Evolutionary conservation across 2,329 filamentous ascomycete species (phyloP).

Genomic region (Leptographium radiaticola): DNA sequence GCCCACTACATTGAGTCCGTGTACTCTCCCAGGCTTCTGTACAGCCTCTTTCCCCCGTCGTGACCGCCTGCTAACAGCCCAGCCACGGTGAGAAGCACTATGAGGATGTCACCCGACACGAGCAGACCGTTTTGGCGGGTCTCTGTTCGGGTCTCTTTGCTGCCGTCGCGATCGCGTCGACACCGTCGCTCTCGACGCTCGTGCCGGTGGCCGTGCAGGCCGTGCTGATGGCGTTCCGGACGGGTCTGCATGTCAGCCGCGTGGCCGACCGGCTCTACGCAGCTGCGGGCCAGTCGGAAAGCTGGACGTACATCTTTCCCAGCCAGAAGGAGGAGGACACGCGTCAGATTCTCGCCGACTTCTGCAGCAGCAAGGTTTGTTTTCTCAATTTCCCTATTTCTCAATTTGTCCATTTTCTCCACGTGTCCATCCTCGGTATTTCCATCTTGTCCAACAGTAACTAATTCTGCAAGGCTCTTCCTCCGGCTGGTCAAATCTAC

Average conservation of each 20-base stretch:
- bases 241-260: slow-evolving; percentile 41
- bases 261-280: slow-evolving; percentile 33
- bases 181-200: slow-evolving; percentile 47
- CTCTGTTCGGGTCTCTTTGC: slow-evolving; percentile 59
- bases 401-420: neutral
- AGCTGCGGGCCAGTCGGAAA: slow-evolving; percentile 31
- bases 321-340: slow-evolving; percentile 37
- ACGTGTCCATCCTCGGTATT: neutral
- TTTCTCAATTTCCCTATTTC: neutral
- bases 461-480: slow-evolving; percentile 14
- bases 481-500: slow-evolving; percentile 34
- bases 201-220: slow-evolving; percentile 50
- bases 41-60: too few relatives aligned
- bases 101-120: slow-evolving; percentile 34
- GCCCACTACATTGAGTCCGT: slow-evolving; percentile 57
- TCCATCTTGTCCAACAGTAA: neutral
- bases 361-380: slow-evolving; percentile 41
- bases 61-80: slow-evolving; percentile 4
- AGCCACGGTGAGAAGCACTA: slow-evolving; percentile 42
- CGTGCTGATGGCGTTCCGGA: slow-evolving; percentile 53
- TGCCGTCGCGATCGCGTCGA: slow-evolving; percentile 52
- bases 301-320: slow-evolving; percentile 57
- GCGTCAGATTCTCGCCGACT: slow-evolving; percentile 35
- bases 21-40: too few relatives aligned
- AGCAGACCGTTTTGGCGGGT: slow-evolving; percentile 44